Conservation (phyloP, 768 basidiomycete species). For the Cubamyces lactineus region DNA sequence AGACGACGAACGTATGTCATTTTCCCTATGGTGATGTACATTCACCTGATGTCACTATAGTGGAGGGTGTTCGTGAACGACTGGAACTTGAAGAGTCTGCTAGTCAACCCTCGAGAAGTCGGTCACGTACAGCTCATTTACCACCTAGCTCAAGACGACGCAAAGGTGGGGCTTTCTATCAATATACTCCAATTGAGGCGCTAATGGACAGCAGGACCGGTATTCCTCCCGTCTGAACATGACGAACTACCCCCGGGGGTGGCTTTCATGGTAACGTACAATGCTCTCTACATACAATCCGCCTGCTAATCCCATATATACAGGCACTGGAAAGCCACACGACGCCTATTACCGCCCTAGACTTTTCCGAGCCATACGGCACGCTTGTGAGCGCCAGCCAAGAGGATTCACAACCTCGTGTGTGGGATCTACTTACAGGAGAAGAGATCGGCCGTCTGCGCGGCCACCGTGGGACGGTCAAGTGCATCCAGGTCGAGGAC, state of each 20-base stretch:
- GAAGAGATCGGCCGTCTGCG: slow-evolving; percentile 82
- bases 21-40: slow-evolving; percentile 1
- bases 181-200: too few species aligned
- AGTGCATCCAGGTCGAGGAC: slow-evolving; percentile 92
- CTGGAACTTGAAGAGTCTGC: slow-evolving; percentile 67
- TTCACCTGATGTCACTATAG: slow-evolving; percentile 43
- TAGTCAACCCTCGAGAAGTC: slow-evolving; percentile 34
- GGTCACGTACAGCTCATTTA: slow-evolving; percentile 43
- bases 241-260: slow-evolving; percentile 92
- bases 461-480: slow-evolving; percentile 82
- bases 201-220: slow-evolving; percentile 64
- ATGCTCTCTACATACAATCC: neutral
- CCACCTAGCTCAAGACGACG: slow-evolving; percentile 68
- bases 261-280: slow-evolving; percentile 87
- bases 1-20: slow-evolving; percentile 86
- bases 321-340: slow-evolving; percentile 84
- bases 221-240: slow-evolving; percentile 96
- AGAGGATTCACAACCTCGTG: slow-evolving; percentile 83
- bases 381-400: slow-evolving; percentile 86
- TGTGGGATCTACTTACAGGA: slow-evolving; percentile 94
- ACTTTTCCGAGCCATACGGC: slow-evolving; percentile 97
- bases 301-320: slow-evolving; percentile 18
- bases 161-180: slow-evolving; percentile 49
- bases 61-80: slow-evolving; percentile 88
- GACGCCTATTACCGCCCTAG: slow-evolving; percentile 83